A percentile compares a stretch with the other conserved stretches of the same genome.
These are phyloP conservation scores for Cladobotryum protrusum DNA, from an alignment of 2,329 filamentous ascomycete species.

Conservation along the genomic window DNA sequence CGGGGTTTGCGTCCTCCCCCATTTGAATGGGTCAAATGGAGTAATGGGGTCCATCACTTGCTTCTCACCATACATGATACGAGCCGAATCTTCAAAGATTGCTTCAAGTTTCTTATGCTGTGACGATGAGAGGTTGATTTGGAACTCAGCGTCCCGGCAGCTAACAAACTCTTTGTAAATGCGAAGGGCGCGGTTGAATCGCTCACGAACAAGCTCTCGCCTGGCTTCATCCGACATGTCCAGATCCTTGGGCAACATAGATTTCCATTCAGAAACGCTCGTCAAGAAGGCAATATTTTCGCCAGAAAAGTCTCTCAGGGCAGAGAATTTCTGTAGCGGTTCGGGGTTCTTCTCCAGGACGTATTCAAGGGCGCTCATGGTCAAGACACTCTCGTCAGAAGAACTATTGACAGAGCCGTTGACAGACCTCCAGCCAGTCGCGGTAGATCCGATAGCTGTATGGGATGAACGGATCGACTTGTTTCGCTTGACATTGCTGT, in stretches of 20 bases:
- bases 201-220: constrained; percentile 33
- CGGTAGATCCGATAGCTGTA: constrained; percentile 22
- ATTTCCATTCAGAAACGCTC: constrained; percentile 51
- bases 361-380: constrained; percentile 57
- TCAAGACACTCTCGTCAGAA: constrained; percentile 40
- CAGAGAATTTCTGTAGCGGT: constrained; percentile 58
- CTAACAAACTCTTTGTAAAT: constrained; percentile 59
- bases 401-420: constrained; percentile 22
- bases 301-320: constrained; percentile 60
- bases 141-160: constrained; percentile 54
- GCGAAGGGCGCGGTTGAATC: constrained; percentile 51
- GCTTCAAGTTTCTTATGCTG: constrained; percentile 45
- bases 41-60: constrained; percentile 30
- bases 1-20: neutral
- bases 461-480: constrained; percentile 16
- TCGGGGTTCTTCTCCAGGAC: constrained; percentile 53
- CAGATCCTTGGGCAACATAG: constrained; percentile 23
- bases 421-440: constrained; percentile 27
- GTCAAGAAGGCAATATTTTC: constrained; percentile 65
- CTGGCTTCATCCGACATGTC: constrained; percentile 13
- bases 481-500: constrained; percentile 14
- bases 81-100: constrained; percentile 49
- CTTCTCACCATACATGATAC: constrained; percentile 34
- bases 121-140: constrained; percentile 55
- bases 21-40: constrained; percentile 27